A percentile compares a stretch with the other conserved stretches of the same genome.
Evolutionary conservation across 2,329 filamentous ascomycete species (phyloP).

Genomic region (Cladobotryum protrusum): DNA sequence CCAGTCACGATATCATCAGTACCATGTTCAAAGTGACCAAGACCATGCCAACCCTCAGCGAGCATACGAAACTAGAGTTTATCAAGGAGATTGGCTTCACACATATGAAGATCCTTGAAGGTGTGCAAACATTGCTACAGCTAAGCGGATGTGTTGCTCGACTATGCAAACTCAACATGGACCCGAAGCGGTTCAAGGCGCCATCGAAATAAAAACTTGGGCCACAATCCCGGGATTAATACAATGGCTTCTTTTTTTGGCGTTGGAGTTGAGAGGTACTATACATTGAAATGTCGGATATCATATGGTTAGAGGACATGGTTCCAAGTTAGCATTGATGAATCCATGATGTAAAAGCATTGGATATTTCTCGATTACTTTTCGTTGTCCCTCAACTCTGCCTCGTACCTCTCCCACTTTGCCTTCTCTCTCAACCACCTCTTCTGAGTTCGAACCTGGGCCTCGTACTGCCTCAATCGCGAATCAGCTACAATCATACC

Average conservation of each 20-base stretch:
- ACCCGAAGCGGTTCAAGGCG: constrained; percentile 67
- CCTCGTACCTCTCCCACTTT: constrained; percentile 62
- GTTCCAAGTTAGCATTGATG: neutral
- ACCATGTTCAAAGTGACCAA: constrained; percentile 99
- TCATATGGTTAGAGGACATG: constrained; percentile 1
- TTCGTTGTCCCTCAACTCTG: constrained; percentile 45
- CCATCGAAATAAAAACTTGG: constrained; percentile 26
- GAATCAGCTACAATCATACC: constrained; percentile 70
- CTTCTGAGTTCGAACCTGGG: constrained; percentile 57
- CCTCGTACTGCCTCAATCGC: constrained; percentile 61
- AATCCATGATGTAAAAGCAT: neutral
- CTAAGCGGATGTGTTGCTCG: constrained; percentile 87
- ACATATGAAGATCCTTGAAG: constrained; percentile 98
- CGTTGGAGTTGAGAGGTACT: constrained; percentile 25
- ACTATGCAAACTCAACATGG: constrained; percentile 94
- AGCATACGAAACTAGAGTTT: constrained; percentile 94
- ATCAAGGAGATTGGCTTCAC: constrained; percentile 99
- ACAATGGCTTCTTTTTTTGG: constrained; percentile 23
- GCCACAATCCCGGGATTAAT: constrained; percentile 5
- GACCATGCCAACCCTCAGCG: constrained; percentile 83
- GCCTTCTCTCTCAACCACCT: constrained; percentile 58
- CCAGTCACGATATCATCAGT: constrained; percentile 97
- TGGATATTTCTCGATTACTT: constrained; percentile 18
- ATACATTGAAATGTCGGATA: constrained; percentile 6
- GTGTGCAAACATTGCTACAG: constrained; percentile 90